A percentile compares a stretch with the other conserved stretches of the same genome.
These are phyloP conservation scores for Neophaeococcomyces aloes DNA, from an alignment of 2,329 filamentous ascomycete species.

Conservation along the genomic window DNA sequence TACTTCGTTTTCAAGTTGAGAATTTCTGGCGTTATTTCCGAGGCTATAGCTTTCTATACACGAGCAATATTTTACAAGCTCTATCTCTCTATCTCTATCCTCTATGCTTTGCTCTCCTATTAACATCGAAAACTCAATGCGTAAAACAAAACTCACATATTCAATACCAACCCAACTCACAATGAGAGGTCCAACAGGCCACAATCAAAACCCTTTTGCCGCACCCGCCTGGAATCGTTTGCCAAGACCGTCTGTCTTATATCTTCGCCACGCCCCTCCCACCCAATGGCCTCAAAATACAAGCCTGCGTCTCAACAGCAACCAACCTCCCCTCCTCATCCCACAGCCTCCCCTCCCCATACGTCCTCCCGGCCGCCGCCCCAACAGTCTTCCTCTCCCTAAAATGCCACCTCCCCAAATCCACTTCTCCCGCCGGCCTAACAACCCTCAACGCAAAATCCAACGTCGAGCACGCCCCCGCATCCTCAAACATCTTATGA, in stretches of 20 bases:
- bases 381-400: conserved; percentile 32
- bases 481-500: conserved; percentile 36
- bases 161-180: too few species aligned
- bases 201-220: background rate
- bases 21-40: too few species aligned
- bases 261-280: background rate
- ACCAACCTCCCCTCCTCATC: conserved; percentile 36
- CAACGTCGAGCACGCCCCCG: conserved; percentile 36
- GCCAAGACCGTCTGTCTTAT: background rate
- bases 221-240: too few species aligned
- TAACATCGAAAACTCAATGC: too few species aligned
- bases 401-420: conserved; percentile 37
- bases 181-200: background rate
- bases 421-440: conserved; percentile 29
- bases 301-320: background rate
- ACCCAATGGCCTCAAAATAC: background rate
- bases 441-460: conserved; percentile 43
- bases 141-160: too few species aligned
- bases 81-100: too few species aligned
- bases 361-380: conserved; percentile 35
- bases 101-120: too few species aligned
- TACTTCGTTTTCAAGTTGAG: too few species aligned
- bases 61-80: too few species aligned
- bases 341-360: conserved; percentile 37
- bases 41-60: too few species aligned